phyloP scores from a whole-genome alignment of 805 yeast genomes.

The Kuraishia ogatae region DNA sequence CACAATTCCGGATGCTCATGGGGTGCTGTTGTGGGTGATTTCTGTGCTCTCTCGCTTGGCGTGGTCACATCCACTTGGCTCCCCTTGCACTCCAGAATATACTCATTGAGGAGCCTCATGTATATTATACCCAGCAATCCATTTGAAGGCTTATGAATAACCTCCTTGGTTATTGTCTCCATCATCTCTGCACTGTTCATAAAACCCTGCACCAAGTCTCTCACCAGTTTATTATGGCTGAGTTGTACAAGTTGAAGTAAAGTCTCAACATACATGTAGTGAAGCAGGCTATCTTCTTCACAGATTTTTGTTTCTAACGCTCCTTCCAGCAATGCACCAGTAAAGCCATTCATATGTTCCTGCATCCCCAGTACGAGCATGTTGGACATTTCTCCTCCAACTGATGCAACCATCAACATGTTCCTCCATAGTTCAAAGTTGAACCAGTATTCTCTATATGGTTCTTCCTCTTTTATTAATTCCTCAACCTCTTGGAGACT shows the following conservation, averaged over 20 bases:
- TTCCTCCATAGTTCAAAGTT: not conserved
- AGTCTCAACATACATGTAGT: not conserved
- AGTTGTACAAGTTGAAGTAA: too few species aligned
- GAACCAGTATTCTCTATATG: not conserved
- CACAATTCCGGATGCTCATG: too few species aligned
- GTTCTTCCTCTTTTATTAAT: not conserved
- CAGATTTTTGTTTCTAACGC: too few species aligned
- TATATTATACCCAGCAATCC: not conserved
- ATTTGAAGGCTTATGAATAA: not conserved
- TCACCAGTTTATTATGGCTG: not conserved
- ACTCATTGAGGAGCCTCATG: not conserved
- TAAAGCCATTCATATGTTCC: not conserved
- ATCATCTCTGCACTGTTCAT: not conserved
- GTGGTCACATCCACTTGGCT: too few species aligned
- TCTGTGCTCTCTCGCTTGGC: too few species aligned
- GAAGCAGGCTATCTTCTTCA: not conserved
- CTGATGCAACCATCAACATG: not conserved
- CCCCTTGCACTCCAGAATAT: not conserved
- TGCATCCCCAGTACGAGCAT: not conserved
- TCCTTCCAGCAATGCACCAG: too few species aligned
- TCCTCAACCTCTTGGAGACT: not conserved
- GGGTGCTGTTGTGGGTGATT: too few species aligned
- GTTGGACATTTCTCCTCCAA: not conserved
- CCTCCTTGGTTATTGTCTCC: not conserved
- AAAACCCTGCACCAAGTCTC: not conserved